These are phyloP conservation scores for Penicillium egyptiacum DNA, from an alignment of 495 filamentous ascomycete genomes.

Conservation along the genomic window DNA sequence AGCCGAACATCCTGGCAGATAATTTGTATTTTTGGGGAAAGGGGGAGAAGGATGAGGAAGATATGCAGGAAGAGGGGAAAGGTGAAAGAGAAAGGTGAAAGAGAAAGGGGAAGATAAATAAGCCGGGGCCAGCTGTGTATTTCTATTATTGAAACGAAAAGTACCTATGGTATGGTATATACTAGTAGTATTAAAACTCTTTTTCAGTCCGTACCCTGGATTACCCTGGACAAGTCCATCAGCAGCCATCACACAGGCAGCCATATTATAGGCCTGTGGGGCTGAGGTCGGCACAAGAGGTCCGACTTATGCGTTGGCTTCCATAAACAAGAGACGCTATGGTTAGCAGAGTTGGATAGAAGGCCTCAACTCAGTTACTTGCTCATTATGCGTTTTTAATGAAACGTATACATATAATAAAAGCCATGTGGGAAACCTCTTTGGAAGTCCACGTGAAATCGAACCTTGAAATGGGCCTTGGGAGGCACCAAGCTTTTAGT, in stretches of 20 bases:
- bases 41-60: neutral
- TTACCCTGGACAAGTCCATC: too few relatives aligned
- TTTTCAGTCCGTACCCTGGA: too few relatives aligned
- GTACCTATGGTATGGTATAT: neutral
- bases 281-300: neutral
- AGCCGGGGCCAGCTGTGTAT: neutral
- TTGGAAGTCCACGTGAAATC: neutral
- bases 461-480: neutral
- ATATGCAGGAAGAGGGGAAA: neutral
- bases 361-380: neutral
- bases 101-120: slow-evolving; percentile 2
- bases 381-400: neutral
- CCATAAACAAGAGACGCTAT: neutral
- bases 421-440: neutral
- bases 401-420: neutral
- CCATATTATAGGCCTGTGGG: neutral
- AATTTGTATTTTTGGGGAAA: neutral
- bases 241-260: neutral
- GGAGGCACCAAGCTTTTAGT: slow-evolving; percentile 11
- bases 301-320: neutral
- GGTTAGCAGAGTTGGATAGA: neutral
- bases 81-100: slow-evolving; percentile 2
- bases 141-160: neutral
- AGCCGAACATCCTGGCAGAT: slow-evolving; percentile 8
- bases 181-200: neutral